Percentiles rank a stretch among this genome's conserved stretches.
Conservation (phyloP, 768 basidiomycete species). For the Mycena epipterygia region DNA sequence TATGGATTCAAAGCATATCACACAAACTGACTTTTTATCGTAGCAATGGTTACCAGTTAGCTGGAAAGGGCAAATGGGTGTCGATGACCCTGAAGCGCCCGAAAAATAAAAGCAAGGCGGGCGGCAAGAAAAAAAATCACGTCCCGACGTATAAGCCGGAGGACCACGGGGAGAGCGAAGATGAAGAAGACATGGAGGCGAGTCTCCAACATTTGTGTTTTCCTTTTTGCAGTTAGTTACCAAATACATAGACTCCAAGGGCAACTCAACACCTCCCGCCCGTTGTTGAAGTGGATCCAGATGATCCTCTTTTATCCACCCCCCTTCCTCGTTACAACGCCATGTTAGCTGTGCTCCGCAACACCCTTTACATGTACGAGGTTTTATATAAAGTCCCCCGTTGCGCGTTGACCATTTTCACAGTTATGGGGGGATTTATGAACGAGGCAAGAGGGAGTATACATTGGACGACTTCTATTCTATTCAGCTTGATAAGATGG, state of each 20-base stretch:
- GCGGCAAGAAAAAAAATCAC: conserved; percentile 58
- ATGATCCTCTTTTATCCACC: conserved; percentile 74
- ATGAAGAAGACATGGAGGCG: conserved; percentile 38
- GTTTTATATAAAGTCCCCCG: background rate
- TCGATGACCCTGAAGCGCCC: conserved; percentile 82
- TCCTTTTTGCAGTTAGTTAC: background rate
- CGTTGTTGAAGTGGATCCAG: conserved; percentile 58
- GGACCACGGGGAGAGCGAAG: conserved; percentile 27
- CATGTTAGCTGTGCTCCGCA: conserved; percentile 88
- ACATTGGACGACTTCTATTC: conserved; percentile 92
- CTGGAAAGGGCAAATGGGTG: conserved; percentile 84
- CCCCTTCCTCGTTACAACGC: conserved; percentile 88
- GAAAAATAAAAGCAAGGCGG: conserved; percentile 63
- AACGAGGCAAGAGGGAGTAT: conserved; percentile 85
- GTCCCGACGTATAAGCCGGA: conserved; percentile 22
- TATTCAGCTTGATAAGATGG: conserved; percentile 88
- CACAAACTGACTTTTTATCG: background rate
- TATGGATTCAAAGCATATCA: conserved; percentile 3
- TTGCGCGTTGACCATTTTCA: background rate
- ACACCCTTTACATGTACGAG: conserved; percentile 87
- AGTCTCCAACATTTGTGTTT: background rate
- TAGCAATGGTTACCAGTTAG: conserved; percentile 85
- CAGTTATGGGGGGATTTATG: conserved; percentile 92
- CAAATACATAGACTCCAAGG: background rate
- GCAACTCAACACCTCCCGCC: conserved; percentile 18